Percentiles rank a stretch among this genome's conserved stretches.
phyloP scores from a whole-genome alignment of 2,329 filamentous ascomycete genomes.

The Neonectria faginata region DNA sequence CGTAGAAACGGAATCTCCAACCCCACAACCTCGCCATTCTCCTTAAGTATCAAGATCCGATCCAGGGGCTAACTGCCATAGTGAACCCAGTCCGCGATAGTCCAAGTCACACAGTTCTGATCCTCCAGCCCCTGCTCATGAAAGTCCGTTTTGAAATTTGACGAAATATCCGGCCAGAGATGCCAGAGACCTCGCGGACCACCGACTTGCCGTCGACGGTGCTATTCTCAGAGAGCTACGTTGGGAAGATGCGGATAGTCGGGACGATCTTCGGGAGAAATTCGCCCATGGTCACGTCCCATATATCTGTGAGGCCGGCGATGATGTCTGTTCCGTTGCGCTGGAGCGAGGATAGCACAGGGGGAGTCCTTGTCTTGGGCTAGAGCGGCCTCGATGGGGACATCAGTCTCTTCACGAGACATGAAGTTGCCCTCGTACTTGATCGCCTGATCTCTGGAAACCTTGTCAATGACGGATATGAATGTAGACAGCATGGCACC shows the following conservation, averaged over 20 bases:
- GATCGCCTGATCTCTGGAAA: constrained; percentile 43
- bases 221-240: constrained; percentile 29
- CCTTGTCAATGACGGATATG: constrained; percentile 45
- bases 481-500: constrained; percentile 46
- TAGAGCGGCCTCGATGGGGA: constrained; percentile 33
- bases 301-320: constrained; percentile 37
- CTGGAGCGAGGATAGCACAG: constrained; percentile 35
- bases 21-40: constrained; percentile 41
- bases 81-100: constrained; percentile 50
- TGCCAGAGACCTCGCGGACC: constrained; percentile 43
- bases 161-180: constrained; percentile 43
- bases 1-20: constrained; percentile 51
- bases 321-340: constrained; percentile 41
- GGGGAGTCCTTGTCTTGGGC: constrained; percentile 44
- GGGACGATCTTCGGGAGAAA: constrained; percentile 37
- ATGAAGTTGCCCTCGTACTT: constrained; percentile 34
- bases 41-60: constrained; percentile 47
- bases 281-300: constrained; percentile 39
- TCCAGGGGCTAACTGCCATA: constrained; percentile 51
- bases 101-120: constrained; percentile 49
- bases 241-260: constrained; percentile 44
- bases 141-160: constrained; percentile 42
- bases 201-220: constrained; percentile 30
- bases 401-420: constrained; percentile 2
- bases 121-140: constrained; percentile 39